Base-by-base conservation (phyloP, 2,329 filamentous ascomycete genomes). In the Xylariaceae sp. region DNA sequence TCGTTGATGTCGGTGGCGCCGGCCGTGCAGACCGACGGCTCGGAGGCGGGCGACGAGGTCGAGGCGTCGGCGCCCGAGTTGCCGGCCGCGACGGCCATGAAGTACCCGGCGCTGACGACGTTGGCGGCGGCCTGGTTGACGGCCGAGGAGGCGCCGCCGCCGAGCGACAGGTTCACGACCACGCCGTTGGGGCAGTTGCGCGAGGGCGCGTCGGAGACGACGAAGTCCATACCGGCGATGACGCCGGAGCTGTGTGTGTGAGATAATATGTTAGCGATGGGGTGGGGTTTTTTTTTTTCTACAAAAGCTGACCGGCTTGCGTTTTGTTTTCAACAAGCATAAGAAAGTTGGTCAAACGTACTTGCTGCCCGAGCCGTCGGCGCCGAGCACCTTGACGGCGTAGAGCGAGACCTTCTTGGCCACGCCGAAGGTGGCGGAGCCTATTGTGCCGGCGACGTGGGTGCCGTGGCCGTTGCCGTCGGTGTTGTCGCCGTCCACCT, bases 81-180 rank as follows among this genome's bases (percentile, higher is more conserved):
- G 27, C 82, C 82, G 13, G 82, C 81, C 6, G 82, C 81, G 2
- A 82, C 80, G 18, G 80, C 77, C 9, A 78, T 74, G 45, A 81
- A 74, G 35, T 84, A 67, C 27, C 81, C 81, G 3, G 66, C 62
- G n/a, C 61, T 61, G 59, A 75, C 77, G 24, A 80, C 77, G 30
- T 64, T 69, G 15, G 76, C 72, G 24, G 83, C 73, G 33, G 79
- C 79, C 15, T 61, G 60, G 73, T 83, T 83, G 61, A 83, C 70
- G 37, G 80, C 72, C 2, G 66, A 56, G 1, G 77, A 79, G 52
- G 65, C 68, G 18, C 64, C 48, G 1, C 78, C 79, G 9, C 81
- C 81, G 3, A 85, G 74, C 18, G 79, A 82, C 75, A 85, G 76
- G 71, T 75, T 81, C 54, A 82, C 75, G 26, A 84, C 81, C 9